These are phyloP conservation scores for Endocarpon pusillum DNA, from an alignment of 495 filamentous ascomycete genomes.

Conservation along the genomic window DNA sequence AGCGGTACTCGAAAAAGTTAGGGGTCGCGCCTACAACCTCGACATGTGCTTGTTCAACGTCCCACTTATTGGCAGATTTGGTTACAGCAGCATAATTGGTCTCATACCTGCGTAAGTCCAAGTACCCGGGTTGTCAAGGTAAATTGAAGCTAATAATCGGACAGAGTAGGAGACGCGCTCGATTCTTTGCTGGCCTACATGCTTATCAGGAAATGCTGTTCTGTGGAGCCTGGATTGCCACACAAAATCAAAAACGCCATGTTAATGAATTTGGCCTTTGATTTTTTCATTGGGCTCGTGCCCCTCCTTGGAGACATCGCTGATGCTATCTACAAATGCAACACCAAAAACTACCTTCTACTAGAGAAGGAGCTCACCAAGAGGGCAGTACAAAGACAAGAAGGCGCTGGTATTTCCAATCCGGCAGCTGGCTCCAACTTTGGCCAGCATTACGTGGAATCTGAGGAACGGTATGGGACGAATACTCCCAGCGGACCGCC, in stretches of 20 bases:
- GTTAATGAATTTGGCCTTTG: slow-evolving; percentile 58
- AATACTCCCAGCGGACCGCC: too few species aligned
- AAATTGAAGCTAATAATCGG: neutral
- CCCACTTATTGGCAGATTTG: slow-evolving; percentile 52
- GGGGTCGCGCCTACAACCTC: slow-evolving; percentile 60
- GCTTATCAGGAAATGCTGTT: slow-evolving; percentile 47
- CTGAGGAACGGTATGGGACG: too few species aligned
- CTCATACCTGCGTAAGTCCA: slow-evolving; percentile 55
- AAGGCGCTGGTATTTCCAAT: neutral
- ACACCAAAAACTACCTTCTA: slow-evolving; percentile 58
- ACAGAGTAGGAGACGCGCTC: slow-evolving; percentile 54
- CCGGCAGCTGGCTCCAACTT: too few species aligned
- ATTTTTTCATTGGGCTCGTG: slow-evolving; percentile 67
- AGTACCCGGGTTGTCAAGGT: slow-evolving; percentile 2
- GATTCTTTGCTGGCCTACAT: slow-evolving; percentile 44
- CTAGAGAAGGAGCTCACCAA: slow-evolving; percentile 55
- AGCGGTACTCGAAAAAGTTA: slow-evolving; percentile 61
- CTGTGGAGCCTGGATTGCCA: slow-evolving; percentile 57
- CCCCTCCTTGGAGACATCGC: slow-evolving; percentile 73
- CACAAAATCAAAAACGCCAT: slow-evolving; percentile 38
- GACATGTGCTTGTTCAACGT: slow-evolving; percentile 66
- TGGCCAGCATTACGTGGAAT: too few species aligned
- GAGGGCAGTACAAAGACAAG: slow-evolving; percentile 19
- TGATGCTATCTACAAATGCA: slow-evolving; percentile 51
- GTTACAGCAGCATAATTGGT: slow-evolving; percentile 68